A percentile compares a stretch with the other conserved stretches of the same genome.
phyloP scores from a whole-genome alignment of 768 basidiomycete genomes.

The Ramaria rubella region DNA sequence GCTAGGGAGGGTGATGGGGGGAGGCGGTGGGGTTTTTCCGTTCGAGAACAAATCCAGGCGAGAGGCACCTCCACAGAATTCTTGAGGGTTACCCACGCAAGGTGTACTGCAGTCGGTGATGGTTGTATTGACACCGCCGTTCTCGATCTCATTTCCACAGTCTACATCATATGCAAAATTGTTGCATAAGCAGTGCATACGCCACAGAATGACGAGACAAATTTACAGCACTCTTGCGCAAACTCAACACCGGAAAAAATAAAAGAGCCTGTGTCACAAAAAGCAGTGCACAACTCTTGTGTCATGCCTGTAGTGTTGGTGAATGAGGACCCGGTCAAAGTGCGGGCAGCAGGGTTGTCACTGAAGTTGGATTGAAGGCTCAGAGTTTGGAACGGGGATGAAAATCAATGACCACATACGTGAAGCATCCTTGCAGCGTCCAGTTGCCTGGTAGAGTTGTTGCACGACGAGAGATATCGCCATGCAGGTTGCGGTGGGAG shows the following conservation, averaged over 20 bases:
- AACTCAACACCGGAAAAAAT: constrained; percentile 70
- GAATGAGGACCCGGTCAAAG: constrained; percentile 45
- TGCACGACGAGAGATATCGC: neutral
- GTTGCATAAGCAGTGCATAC: constrained; percentile 3
- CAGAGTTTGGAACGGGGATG: neutral
- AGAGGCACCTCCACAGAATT: constrained; percentile 55
- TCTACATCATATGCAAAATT: constrained; percentile 33
- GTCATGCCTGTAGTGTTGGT: constrained; percentile 53
- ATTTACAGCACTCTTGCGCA: constrained; percentile 55
- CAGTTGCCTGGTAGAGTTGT: constrained; percentile 19
- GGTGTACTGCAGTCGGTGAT: constrained; percentile 51
- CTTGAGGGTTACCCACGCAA: constrained; percentile 51
- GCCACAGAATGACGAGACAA: neutral
- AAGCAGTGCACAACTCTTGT: constrained; percentile 42
- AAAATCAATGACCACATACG: constrained; percentile 9
- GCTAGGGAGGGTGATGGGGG: constrained; percentile 45
- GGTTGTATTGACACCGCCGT: constrained; percentile 39
- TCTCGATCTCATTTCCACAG: constrained; percentile 51
- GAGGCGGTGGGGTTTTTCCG: constrained; percentile 47
- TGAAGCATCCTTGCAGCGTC: constrained; percentile 19
- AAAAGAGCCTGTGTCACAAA: constrained; percentile 40
- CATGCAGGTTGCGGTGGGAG: neutral
- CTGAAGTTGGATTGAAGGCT: constrained; percentile 24
- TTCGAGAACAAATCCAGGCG: constrained; percentile 61
- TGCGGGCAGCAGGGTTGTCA: constrained; percentile 51